These are phyloP conservation scores for Leptomonas seymouri DNA, from an alignment of 208 protist species.

Conservation along the genomic window DNA sequence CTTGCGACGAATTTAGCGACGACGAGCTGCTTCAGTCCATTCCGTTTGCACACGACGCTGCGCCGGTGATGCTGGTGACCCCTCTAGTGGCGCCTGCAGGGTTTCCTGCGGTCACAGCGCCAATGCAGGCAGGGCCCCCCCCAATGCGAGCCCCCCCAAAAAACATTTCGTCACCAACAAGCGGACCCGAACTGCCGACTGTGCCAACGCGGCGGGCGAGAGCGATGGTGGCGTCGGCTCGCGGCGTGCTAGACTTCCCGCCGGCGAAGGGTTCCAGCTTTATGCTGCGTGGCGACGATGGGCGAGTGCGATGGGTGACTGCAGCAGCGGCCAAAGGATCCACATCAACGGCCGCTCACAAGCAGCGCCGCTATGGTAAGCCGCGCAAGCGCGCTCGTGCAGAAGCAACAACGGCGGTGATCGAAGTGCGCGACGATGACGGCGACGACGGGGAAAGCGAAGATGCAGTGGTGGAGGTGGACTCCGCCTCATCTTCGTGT, in stretches of 20 bases:
- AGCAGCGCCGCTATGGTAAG: not conserved
- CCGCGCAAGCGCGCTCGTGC: slow-evolving; percentile 4
- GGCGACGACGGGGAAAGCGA: slow-evolving; percentile 1
- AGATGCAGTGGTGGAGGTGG: slow-evolving; percentile 5
- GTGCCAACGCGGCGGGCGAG: not conserved
- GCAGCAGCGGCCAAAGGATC: not conserved
- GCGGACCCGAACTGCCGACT: not conserved
- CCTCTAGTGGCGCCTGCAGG: not conserved
- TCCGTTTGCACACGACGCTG: slow-evolving; percentile 46
- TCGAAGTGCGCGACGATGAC: slow-evolving; percentile 4
- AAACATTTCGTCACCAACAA: not conserved
- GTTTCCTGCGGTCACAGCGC: not conserved
- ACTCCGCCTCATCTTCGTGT: not conserved
- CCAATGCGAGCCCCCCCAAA: not conserved
- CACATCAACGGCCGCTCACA: not conserved
- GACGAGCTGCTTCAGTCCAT: slow-evolving; percentile 48
- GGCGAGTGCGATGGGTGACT: slow-evolving; percentile 63
- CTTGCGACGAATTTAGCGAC: slow-evolving; percentile 40
- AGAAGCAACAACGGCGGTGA: not conserved
- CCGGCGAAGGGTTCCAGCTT: slow-evolving; percentile 33
- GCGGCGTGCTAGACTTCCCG: slow-evolving; percentile 38
- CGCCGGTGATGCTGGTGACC: not conserved
- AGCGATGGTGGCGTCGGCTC: not conserved
- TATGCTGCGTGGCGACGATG: slow-evolving; percentile 69
- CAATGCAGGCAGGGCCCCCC: not conserved